A percentile compares a stretch with the other conserved stretches of the same genome.
Evolutionary conservation across 371 early-diverging fungal genomes (phyloP).

Genomic region (Smittium culicis): DNA sequence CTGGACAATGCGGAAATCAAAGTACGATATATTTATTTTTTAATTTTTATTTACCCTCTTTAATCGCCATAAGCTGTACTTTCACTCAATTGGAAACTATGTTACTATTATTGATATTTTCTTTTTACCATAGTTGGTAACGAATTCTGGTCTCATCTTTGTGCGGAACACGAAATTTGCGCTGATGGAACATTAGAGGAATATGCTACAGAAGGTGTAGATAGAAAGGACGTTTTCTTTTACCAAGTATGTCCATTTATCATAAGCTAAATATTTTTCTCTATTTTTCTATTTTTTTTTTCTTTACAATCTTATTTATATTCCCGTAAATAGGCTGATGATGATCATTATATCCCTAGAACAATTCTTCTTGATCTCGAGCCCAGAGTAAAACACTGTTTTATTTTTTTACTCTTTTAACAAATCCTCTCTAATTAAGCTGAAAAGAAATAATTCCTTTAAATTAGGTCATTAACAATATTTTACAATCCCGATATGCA

Average conservation of each 20-base stretch:
- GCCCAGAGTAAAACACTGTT: slow-evolving; percentile 51
- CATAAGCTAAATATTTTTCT: not conserved
- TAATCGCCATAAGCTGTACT: too few relatives aligned
- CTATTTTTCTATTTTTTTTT: not conserved
- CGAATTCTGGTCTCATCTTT: slow-evolving; percentile 85
- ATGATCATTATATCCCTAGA: slow-evolving; percentile 88
- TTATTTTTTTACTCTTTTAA: too few relatives aligned
- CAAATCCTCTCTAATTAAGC: too few relatives aligned
- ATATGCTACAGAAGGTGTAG: slow-evolving; percentile 70
- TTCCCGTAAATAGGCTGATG: slow-evolving; percentile 47
- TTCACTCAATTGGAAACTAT: not conserved
- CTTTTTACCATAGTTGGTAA: slow-evolving; percentile 51
- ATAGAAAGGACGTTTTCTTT: slow-evolving; percentile 98
- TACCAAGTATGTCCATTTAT: slow-evolving; percentile 48
- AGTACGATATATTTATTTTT: too few relatives aligned
- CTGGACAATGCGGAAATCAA: too few relatives aligned
- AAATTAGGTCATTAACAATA: slow-evolving; percentile 27
- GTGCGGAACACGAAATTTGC: slow-evolving; percentile 80
- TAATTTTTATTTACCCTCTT: too few relatives aligned
- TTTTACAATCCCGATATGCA: slow-evolving; percentile 51
- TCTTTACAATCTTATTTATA: slow-evolving; percentile 30
- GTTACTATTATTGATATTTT: too few relatives aligned
- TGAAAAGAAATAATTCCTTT: too few relatives aligned
- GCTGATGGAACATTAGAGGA: slow-evolving; percentile 70
- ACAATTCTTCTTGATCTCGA: slow-evolving; percentile 83